Conservation (phyloP, 2,329 filamentous ascomycete species). For the Emericellopsis cladophorae region DNA sequence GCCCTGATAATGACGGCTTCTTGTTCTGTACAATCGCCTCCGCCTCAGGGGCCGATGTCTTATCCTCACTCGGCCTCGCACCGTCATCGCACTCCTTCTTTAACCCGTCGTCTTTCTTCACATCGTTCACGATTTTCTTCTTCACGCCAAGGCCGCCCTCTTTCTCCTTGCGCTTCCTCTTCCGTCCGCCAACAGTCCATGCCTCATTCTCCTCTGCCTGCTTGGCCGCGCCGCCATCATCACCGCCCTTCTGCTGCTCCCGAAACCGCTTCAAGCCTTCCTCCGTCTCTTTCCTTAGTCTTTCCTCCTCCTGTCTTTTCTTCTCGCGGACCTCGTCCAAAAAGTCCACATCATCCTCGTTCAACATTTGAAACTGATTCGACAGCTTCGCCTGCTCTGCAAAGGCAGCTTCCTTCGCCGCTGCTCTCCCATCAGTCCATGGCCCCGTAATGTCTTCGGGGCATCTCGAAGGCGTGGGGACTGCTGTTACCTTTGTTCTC, state of each 20-base stretch:
- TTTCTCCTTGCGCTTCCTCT: constrained; percentile 21
- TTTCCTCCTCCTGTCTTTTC: constrained; percentile 39
- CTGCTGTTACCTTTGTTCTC: constrained; percentile 60
- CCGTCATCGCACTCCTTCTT: constrained; percentile 3
- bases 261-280: constrained; percentile 44
- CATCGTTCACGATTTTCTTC: constrained; percentile 6
- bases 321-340: constrained; percentile 45
- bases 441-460: background rate
- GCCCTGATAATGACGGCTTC: constrained; percentile 14
- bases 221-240: constrained; percentile 8
- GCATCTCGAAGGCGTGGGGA: background rate
- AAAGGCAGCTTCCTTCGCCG: constrained; percentile 71
- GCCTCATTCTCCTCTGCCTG: constrained; percentile 10
- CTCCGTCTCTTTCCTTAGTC: constrained; percentile 40
- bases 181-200: constrained; percentile 22
- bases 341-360: constrained; percentile 71
- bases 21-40: constrained; percentile 8
- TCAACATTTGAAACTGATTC: constrained; percentile 66
- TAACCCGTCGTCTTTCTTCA: constrained; percentile 5
- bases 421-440: constrained; percentile 20
- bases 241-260: constrained; percentile 27
- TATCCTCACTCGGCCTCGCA: background rate
- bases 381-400: constrained; percentile 59
- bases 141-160: constrained; percentile 18
- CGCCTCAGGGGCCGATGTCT: background rate